Conservation (phyloP, 179 eudicot genomes). For the Camellia oleifera region DNA sequence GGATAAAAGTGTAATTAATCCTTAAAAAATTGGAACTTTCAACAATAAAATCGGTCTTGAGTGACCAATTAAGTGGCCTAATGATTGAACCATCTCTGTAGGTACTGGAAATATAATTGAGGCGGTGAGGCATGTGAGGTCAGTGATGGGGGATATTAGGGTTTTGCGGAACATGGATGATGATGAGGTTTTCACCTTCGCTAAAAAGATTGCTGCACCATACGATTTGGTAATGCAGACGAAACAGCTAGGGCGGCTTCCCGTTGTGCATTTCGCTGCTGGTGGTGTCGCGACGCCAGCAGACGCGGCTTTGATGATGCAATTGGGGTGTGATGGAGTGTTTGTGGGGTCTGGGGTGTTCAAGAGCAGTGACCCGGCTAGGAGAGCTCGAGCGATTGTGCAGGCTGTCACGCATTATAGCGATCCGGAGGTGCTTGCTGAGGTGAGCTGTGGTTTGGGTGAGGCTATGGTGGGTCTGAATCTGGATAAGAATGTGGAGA, state of each 20-base stretch:
- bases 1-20: too few relatives aligned
- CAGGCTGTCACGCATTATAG: conserved; percentile 48
- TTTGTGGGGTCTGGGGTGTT: conserved; percentile 46
- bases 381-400: conserved; percentile 38
- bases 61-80: too few relatives aligned
- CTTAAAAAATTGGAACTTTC: too few relatives aligned
- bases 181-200: conserved; percentile 46
- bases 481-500: conserved; percentile 42
- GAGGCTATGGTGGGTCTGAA: conserved; percentile 50
- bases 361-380: conserved; percentile 43
- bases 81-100: too few relatives aligned
- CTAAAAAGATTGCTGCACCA: conserved; percentile 43
- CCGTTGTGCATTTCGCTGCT: conserved; percentile 47
- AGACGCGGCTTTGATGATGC: conserved; percentile 49
- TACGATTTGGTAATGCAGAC: conserved; percentile 49
- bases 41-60: too few relatives aligned
- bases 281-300: conserved; percentile 52
- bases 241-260: conserved; percentile 44
- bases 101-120: conserved; percentile 47
- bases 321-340: conserved; percentile 45
- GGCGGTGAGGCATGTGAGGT: conserved; percentile 46
- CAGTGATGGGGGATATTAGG: conserved; percentile 49
- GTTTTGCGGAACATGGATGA: conserved; percentile 45
- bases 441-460: conserved; percentile 42
- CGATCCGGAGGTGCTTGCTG: conserved; percentile 39